phyloP scores from a whole-genome alignment of 257 asterid genomes.

The Nyctanthes arbortristis region DNA sequence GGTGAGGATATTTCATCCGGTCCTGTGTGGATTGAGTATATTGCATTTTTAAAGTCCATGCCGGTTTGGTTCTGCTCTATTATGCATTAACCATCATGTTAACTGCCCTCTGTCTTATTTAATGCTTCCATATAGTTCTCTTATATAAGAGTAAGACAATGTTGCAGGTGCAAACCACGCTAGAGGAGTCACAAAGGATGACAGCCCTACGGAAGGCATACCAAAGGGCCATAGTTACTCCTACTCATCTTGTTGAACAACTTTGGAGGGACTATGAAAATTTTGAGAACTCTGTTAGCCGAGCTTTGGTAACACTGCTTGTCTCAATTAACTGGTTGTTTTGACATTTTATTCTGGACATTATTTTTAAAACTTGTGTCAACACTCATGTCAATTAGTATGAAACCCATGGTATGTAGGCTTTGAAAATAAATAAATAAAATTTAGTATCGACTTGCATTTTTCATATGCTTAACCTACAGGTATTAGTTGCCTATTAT shows the following conservation, averaged over 20 bases:
- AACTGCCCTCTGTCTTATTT: constrained; percentile 21
- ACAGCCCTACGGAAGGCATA: constrained; percentile 78
- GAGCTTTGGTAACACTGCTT: constrained; percentile 68
- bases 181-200: constrained; percentile 87
- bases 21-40: constrained; percentile 95
- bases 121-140: constrained; percentile 13
- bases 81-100: constrained; percentile 12
- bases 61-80: constrained; percentile 58
- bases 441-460: not conserved
- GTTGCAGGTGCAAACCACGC: constrained; percentile 68
- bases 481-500: not conserved
- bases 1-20: constrained; percentile 94
- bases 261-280: constrained; percentile 98
- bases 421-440: not conserved
- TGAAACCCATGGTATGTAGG: not conserved
- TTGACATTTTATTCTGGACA: not conserved
- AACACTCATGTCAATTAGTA: not conserved
- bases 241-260: constrained; percentile 88
- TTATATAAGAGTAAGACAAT: constrained; percentile 27
- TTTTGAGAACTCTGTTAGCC: constrained; percentile 95
- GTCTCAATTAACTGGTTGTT: constrained; percentile 14
- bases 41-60: constrained; percentile 77
- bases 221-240: constrained; percentile 90
- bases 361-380: not conserved
- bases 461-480: not conserved